Evolutionary conservation across 352 stramenopile species (phyloP).

Genomic region (Phytophthora hibernalis): DNA sequence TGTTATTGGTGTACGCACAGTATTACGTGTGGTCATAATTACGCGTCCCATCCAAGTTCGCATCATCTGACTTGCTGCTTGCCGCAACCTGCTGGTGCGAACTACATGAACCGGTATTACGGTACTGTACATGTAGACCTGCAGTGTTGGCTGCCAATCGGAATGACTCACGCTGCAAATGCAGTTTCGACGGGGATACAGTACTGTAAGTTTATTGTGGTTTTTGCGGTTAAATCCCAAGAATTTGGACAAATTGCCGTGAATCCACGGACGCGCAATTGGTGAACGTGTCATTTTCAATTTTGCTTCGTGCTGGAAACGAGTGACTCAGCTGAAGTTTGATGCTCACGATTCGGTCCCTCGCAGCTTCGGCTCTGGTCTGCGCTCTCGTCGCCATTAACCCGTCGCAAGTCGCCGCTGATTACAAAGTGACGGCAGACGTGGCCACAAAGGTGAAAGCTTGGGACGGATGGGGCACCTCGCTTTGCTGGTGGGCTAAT

Average conservation of each 20-base stretch:
- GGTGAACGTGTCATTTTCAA: slow-evolving; percentile 18
- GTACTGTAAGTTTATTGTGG: too few species aligned
- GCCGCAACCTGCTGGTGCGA: slow-evolving; percentile 12
- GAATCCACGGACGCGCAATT: too few species aligned
- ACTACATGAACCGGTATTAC: too few species aligned
- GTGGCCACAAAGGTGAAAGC: slow-evolving; percentile 26
- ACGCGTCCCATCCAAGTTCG: slow-evolving; percentile 3
- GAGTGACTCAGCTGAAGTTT: not conserved
- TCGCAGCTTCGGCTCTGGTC: slow-evolving; percentile 24
- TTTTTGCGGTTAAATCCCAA: slow-evolving; percentile 2
- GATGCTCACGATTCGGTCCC: slow-evolving; percentile 28
- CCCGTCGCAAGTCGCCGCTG: slow-evolving; percentile 18
- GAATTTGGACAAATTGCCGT: not conserved
- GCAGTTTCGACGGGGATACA: not conserved
- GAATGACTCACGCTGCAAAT: too few species aligned
- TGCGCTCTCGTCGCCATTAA: slow-evolving; percentile 23
- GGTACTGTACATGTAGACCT: too few species aligned
- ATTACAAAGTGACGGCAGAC: slow-evolving; percentile 34
- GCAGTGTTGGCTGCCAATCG: too few species aligned
- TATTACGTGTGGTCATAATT: too few species aligned
- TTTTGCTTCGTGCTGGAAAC: slow-evolving; percentile 16
- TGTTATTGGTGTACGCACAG: too few species aligned
- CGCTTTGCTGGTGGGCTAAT: slow-evolving; percentile 69
- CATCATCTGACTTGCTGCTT: slow-evolving; percentile 20
- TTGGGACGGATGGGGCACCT: slow-evolving; percentile 68